Evolutionary conservation across 2,329 filamentous ascomycete species (phyloP), one percentile per base, ranked within the genome.

Genomic region (Bipolaris gigantea): DNA sequence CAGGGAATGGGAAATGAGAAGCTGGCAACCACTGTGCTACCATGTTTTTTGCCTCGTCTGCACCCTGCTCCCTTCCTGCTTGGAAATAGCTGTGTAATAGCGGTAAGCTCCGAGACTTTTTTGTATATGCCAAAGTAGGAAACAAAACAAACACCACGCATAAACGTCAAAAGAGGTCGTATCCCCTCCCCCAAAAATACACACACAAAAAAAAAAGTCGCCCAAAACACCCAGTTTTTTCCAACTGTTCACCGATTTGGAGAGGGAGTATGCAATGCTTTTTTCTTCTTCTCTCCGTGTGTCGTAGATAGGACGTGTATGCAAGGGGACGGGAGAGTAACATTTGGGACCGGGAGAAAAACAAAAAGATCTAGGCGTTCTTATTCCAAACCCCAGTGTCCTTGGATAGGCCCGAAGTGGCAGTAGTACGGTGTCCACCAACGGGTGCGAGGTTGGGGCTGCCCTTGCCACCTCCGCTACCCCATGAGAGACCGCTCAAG

Each of bases 401-500:
- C 18, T 49, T 61, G 6, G 60, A 65, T 8, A 69, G 54, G 10
- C 62, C 65, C 36, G 64, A 67, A 25, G 54, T 56, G 13, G 49
- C 59, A 7, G 56, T 45, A 34, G 57, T 48, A 21, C 70, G 64
- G 45, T 73, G 70, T 18, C 65, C 64, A 10, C 72, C 72, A 11
- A 73, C 69, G 9, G 72, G 71, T 15, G 66, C 65, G 15, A 74
- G 57, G 44, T 60, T 72, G 2, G 73, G 72, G 53, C 71, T 74
- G 1, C 56, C 66, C 45, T 73, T 73, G 5, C 71, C 71, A n/a
- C 68, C 71, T 15, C 65, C 69, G 35, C 67, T 72, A n/a, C 69
- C 72, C 69, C 72, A 74, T 1, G 69, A 71, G 10, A 73, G 53
- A 13, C 73, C 73, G 34, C 71, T 73, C 2, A 71, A 58, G 4